Evolutionary conservation across 176 grass and related monocot genomes (phyloP).

Genomic region (Hordeum marinum): DNA sequence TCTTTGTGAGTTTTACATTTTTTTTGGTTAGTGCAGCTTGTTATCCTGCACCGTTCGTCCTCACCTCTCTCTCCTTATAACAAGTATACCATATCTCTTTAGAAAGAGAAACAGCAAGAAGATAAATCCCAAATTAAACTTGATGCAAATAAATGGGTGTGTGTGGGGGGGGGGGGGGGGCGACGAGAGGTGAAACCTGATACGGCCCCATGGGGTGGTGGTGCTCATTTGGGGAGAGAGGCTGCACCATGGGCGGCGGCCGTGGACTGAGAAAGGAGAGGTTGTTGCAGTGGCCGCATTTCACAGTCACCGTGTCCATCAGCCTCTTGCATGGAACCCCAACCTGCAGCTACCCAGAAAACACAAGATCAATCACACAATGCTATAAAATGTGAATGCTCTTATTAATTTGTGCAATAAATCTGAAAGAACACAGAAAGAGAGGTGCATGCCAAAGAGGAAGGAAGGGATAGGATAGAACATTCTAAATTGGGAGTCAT

Average conservation of each 20-base stretch:
- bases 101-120: slow-evolving; percentile 19
- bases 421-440: background rate
- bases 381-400: slow-evolving; percentile 15
- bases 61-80: background rate
- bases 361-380: slow-evolving; percentile 35
- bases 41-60: background rate
- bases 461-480: slow-evolving; percentile 6
- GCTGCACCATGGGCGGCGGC: slow-evolving; percentile 57
- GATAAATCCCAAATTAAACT: background rate
- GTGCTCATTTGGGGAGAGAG: slow-evolving; percentile 55
- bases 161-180: background rate
- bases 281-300: slow-evolving; percentile 92
- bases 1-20: background rate
- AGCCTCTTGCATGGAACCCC: slow-evolving; percentile 87
- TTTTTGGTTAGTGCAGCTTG: background rate
- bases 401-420: background rate
- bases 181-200: slow-evolving; percentile 11
- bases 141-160: background rate
- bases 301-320: slow-evolving; percentile 83
- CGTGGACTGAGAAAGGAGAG: slow-evolving; percentile 73
- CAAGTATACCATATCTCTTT: slow-evolving; percentile 2
- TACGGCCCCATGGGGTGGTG: slow-evolving; percentile 40
- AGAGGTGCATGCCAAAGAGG: background rate
- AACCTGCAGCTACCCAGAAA: slow-evolving; percentile 77
- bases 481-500: slow-evolving; percentile 19